Conservation (phyloP, 148 eudicot genomes). For the Fallopia convolvulus region DNA sequence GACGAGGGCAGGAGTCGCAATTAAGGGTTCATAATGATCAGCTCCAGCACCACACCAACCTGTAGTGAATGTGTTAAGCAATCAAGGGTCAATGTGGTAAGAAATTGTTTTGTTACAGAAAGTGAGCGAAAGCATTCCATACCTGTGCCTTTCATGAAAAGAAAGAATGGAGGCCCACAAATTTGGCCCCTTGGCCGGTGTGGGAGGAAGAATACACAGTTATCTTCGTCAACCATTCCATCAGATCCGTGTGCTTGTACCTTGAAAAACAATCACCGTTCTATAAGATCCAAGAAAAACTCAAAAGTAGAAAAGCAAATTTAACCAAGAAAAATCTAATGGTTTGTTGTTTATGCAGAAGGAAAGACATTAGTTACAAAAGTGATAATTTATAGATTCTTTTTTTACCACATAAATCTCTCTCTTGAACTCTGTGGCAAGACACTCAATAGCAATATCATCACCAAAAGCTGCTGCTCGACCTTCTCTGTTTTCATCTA, state of each 20-base stretch:
- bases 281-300: neutral
- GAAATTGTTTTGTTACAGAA: neutral
- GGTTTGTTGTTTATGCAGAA: neutral
- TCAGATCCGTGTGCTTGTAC: conserved; percentile 98
- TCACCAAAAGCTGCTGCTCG: conserved; percentile 93
- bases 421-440: conserved; percentile 77
- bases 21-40: conserved; percentile 88
- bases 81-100: neutral
- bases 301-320: neutral
- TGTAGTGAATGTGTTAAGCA: conserved; percentile 15
- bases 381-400: neutral
- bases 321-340: neutral
- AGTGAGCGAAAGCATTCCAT: neutral
- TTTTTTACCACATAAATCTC: conserved; percentile 85
- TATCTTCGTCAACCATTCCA: conserved; percentile 95
- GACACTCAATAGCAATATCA: conserved; percentile 91
- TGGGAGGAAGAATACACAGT: conserved; percentile 92
- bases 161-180: conserved; percentile 64
- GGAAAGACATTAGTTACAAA: neutral
- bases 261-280: conserved; percentile 19
- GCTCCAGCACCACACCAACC: conserved; percentile 98
- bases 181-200: conserved; percentile 82
- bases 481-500: conserved; percentile 86
- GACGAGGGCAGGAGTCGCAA: conserved; percentile 44
- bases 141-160: conserved; percentile 99